A percentile compares a stretch with the other conserved stretches of the same genome.
Conservation (phyloP, 805 yeast species). For the Zygoascus ofunaensis region DNA sequence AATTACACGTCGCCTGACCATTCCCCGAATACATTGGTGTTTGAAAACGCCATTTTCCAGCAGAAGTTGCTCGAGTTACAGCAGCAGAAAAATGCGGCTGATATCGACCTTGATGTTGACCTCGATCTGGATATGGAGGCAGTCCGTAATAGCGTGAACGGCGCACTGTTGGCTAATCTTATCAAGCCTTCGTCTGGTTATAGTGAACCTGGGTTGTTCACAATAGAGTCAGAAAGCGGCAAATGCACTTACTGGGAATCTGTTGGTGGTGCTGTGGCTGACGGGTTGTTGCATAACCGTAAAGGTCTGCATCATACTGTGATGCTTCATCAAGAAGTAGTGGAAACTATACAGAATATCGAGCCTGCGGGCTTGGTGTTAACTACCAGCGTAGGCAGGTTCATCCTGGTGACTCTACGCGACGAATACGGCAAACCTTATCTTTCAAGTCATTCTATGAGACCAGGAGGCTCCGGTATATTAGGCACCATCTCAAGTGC, state of each 20-base stretch:
- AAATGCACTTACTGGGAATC: constrained; percentile 61
- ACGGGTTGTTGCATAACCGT: constrained; percentile 41
- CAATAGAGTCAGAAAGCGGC: constrained; percentile 53
- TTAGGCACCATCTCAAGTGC: constrained; percentile 22
- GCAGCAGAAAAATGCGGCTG: too few species aligned
- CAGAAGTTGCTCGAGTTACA: constrained; percentile 1
- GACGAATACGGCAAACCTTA: constrained; percentile 60
- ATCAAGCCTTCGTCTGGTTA: constrained; percentile 48
- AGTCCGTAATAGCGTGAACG: constrained; percentile 2
- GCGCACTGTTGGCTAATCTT: constrained; percentile 41
- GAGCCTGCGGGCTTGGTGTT: constrained; percentile 69
- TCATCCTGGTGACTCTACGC: constrained; percentile 50
- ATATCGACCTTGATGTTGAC: too few species aligned
- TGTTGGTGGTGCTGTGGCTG: constrained; percentile 59
- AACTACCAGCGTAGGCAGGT: constrained; percentile 62
- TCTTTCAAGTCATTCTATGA: constrained; percentile 20
- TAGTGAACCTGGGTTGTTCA: constrained; percentile 59
- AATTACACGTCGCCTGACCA: constrained; percentile 52
- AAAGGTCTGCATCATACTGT: constrained; percentile 32
- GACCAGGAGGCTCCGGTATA: constrained; percentile 23
- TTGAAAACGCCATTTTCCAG: constrained; percentile 27
- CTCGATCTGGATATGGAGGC: constrained; percentile 4
- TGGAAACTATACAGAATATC: constrained; percentile 48
- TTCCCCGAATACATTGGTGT: constrained; percentile 47
- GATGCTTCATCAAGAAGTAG: constrained; percentile 44